These are phyloP conservation scores for Vigna trinervia DNA, from an alignment of 306 rosid genomes.

Conservation along the genomic window DNA sequence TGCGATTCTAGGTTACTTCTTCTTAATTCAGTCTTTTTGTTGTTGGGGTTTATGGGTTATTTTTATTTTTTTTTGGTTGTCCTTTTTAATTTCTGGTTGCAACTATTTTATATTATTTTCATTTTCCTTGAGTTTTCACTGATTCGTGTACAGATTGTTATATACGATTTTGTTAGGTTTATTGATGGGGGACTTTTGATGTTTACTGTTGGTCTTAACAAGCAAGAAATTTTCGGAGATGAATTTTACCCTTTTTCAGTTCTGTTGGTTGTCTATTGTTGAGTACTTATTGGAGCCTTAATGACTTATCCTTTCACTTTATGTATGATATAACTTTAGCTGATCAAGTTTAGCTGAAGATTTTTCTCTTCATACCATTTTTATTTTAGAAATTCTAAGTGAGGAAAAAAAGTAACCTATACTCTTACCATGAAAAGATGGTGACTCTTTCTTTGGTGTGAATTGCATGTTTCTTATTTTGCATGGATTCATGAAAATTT, in stretches of 20 bases:
- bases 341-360: conserved; percentile 29
- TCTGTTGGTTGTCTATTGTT: neutral
- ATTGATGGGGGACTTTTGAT: conserved; percentile 25
- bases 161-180: conserved; percentile 14
- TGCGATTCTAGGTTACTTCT: neutral
- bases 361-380: neutral
- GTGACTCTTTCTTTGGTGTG: conserved; percentile 11
- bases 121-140: neutral
- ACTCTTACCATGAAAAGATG: conserved; percentile 7
- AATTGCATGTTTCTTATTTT: conserved; percentile 10
- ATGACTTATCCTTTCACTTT: neutral
- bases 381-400: neutral
- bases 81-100: conserved; percentile 3
- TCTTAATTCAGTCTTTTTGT: neutral
- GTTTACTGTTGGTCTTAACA: conserved; percentile 18
- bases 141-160: conserved; percentile 16
- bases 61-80: neutral
- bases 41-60: conserved; percentile 46
- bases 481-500: conserved; percentile 25
- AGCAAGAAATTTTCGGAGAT: neutral
- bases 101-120: conserved; percentile 8
- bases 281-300: neutral
- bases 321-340: conserved; percentile 30
- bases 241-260: conserved; percentile 6
- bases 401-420: neutral